A percentile compares a stretch with the other conserved stretches of the same genome.
Conservation (phyloP, 495 filamentous ascomycete genomes). For the Hypoxylon lenormandii region DNA sequence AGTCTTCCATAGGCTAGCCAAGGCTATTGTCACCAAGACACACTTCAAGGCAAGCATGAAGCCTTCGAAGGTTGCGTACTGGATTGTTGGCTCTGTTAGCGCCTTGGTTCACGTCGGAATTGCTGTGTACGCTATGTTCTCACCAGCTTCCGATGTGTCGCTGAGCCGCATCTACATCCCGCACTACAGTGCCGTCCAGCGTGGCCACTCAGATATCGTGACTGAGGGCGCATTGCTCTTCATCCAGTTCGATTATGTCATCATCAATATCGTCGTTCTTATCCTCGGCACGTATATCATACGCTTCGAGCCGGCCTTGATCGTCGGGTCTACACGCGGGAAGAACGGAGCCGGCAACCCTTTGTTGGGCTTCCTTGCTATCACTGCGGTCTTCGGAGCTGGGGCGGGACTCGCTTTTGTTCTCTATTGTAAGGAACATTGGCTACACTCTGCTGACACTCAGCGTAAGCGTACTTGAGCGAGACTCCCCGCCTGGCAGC, state of each 20-base stretch:
- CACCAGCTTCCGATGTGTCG: not conserved
- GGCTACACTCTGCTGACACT: constrained; percentile 8
- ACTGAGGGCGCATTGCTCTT: constrained; percentile 10
- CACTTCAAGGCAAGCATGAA: not conserved
- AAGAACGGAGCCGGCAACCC: not conserved
- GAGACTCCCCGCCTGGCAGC: not conserved
- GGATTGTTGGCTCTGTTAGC: constrained; percentile 8
- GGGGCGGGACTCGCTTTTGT: constrained; percentile 13
- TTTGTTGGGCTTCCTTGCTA: not conserved
- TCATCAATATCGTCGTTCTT: constrained; percentile 10
- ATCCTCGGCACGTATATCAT: constrained; percentile 11
- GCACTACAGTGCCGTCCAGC: constrained; percentile 3
- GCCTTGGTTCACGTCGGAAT: constrained; percentile 13
- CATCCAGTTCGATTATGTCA: constrained; percentile 12
- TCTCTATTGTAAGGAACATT: constrained; percentile 14
- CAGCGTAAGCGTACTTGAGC: constrained; percentile 6
- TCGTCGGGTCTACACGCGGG: not conserved
- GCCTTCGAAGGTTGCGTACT: constrained; percentile 10
- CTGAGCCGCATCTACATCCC: constrained; percentile 15
- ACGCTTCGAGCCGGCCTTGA: constrained; percentile 3
- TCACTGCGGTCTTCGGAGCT: constrained; percentile 11
- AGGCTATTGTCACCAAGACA: not conserved
- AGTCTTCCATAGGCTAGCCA: constrained; percentile 1
- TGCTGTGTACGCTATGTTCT: not conserved
- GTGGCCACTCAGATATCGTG: constrained; percentile 4